Evolutionary conservation across 2,329 filamentous ascomycete species (phyloP).

Genomic region (Phaeosphaeriaceae sp.): DNA sequence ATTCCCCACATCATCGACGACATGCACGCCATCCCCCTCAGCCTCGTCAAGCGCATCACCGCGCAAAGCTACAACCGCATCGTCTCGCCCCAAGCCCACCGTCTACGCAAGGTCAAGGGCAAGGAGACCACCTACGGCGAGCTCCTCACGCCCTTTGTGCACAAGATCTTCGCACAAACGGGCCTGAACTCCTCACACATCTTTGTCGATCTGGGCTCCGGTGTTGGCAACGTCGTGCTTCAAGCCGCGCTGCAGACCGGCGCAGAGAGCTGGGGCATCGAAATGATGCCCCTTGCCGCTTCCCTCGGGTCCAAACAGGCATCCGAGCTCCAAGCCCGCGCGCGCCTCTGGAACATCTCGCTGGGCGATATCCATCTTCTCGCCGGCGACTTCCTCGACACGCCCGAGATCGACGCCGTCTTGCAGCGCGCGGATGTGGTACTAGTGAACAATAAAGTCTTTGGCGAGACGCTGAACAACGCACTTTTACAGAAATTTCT

Average conservation of each 20-base stretch:
- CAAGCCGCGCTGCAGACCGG: constrained; percentile 93
- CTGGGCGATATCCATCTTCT: constrained; percentile 82
- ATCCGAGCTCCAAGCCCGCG: constrained; percentile 83
- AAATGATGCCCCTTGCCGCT: constrained; percentile 92
- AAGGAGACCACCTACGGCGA: constrained; percentile 96
- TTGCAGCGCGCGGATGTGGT: constrained; percentile 91
- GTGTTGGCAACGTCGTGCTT: constrained; percentile 93
- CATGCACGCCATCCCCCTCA: constrained; percentile 72
- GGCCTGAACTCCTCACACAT: constrained; percentile 81
- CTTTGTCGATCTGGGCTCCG: constrained; percentile 94
- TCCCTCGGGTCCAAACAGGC: constrained; percentile 81
- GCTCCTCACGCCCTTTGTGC: constrained; percentile 82
- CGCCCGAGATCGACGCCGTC: constrained; percentile 71
- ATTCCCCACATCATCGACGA: constrained; percentile 75
- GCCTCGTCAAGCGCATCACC: constrained; percentile 75
- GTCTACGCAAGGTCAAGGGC: constrained; percentile 83
- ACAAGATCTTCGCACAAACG: constrained; percentile 79
- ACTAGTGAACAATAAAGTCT: constrained; percentile 97
- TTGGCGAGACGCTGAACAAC: constrained; percentile 86
- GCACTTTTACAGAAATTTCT: constrained; percentile 87
- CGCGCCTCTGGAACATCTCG: constrained; percentile 85
- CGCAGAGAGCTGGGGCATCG: constrained; percentile 94
- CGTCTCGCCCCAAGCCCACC: constrained; percentile 86
- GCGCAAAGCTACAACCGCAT: constrained; percentile 90
- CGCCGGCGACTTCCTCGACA: constrained; percentile 82